These are phyloP conservation scores for Candida sanyaensis DNA, from an alignment of 1,139 yeast genomes.

Conservation along the genomic window DNA sequence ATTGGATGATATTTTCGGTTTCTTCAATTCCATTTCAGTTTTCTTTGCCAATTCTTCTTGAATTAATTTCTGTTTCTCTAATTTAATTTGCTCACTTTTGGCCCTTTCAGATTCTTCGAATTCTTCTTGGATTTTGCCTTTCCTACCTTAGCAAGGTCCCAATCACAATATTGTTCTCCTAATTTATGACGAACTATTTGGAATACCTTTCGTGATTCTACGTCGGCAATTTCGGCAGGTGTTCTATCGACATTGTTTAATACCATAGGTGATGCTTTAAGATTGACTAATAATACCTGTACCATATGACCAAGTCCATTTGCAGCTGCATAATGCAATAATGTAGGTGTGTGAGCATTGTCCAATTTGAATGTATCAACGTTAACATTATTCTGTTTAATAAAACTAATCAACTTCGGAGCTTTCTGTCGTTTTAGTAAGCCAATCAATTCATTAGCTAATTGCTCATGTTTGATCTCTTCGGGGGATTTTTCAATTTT, in stretches of 20 bases:
- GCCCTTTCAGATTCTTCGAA: slow-evolving; percentile 46
- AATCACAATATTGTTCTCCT: slow-evolving; percentile 71
- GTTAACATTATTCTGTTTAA: slow-evolving; percentile 58
- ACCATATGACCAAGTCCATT: slow-evolving; percentile 71
- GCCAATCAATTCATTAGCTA: slow-evolving; percentile 57
- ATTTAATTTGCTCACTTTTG: slow-evolving; percentile 31
- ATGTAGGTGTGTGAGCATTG: slow-evolving; percentile 70
- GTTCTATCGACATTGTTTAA: slow-evolving; percentile 58
- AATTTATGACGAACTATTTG: slow-evolving; percentile 66
- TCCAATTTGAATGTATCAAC: slow-evolving; percentile 47
- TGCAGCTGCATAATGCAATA: slow-evolving; percentile 77
- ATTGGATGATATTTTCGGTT: slow-evolving; percentile 31
- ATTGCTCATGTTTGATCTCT: slow-evolving; percentile 39
- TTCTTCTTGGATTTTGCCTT: slow-evolving; percentile 63
- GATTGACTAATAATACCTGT: slow-evolving; percentile 57
- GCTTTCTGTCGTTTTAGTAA: slow-evolving; percentile 75
- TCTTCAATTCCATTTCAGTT: slow-evolving; percentile 39
- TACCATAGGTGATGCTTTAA: slow-evolving; percentile 72
- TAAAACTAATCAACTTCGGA: slow-evolving; percentile 68
- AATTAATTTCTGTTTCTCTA: slow-evolving; percentile 38
- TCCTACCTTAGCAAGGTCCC: slow-evolving; percentile 72
- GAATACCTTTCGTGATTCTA: slow-evolving; percentile 54
- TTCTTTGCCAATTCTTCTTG: slow-evolving; percentile 44
- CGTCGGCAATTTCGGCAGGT: slow-evolving; percentile 52
- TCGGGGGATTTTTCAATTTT: slow-evolving; percentile 23